Percentiles rank a stretch among this genome's conserved stretches.
phyloP scores from a whole-genome alignment of 768 basidiomycete genomes.

The Vararia minispora region DNA sequence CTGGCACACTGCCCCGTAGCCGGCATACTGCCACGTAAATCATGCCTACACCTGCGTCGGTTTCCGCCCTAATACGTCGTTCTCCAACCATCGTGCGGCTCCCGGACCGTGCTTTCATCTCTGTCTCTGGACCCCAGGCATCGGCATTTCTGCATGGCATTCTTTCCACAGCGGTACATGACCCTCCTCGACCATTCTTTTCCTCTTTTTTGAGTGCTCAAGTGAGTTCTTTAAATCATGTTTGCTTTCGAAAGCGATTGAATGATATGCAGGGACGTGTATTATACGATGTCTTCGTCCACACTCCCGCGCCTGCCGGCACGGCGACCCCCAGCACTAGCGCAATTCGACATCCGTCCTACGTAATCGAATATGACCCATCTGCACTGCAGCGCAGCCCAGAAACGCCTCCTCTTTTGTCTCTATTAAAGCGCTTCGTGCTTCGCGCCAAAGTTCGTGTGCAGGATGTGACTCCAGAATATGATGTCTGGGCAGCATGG shows the following conservation, averaged over 20 bases:
- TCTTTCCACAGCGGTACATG: slow-evolving; percentile 38
- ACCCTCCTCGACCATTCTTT: slow-evolving; percentile 43
- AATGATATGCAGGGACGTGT: slow-evolving; percentile 60
- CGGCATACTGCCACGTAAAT: neutral
- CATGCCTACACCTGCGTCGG: slow-evolving; percentile 25
- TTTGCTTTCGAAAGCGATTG: slow-evolving; percentile 5
- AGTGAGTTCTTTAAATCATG: slow-evolving; percentile 28
- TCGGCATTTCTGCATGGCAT: slow-evolving; percentile 76
- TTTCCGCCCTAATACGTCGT: slow-evolving; percentile 33
- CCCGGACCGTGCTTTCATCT: slow-evolving; percentile 54
- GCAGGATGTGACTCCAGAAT: slow-evolving; percentile 65
- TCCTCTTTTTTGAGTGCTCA: slow-evolving; percentile 73
- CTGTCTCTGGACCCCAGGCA: slow-evolving; percentile 73
- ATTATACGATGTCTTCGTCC: slow-evolving; percentile 81
- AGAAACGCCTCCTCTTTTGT: slow-evolving; percentile 46
- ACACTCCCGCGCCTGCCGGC: slow-evolving; percentile 37
- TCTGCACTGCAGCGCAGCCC: slow-evolving; percentile 19
- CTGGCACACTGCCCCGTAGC: too few species aligned
- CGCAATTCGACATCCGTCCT: too few species aligned
- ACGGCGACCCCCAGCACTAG: too few species aligned
- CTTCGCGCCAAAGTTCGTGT: slow-evolving; percentile 86
- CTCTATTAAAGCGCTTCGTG: slow-evolving; percentile 74
- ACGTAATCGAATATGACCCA: slow-evolving; percentile 63
- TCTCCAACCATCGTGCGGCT: slow-evolving; percentile 43
- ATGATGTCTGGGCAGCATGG: slow-evolving; percentile 79